Percentiles rank a stretch among this genome's conserved stretches.
Conservation (phyloP, 768 basidiomycete species). For the Auricularia cornea region DNA sequence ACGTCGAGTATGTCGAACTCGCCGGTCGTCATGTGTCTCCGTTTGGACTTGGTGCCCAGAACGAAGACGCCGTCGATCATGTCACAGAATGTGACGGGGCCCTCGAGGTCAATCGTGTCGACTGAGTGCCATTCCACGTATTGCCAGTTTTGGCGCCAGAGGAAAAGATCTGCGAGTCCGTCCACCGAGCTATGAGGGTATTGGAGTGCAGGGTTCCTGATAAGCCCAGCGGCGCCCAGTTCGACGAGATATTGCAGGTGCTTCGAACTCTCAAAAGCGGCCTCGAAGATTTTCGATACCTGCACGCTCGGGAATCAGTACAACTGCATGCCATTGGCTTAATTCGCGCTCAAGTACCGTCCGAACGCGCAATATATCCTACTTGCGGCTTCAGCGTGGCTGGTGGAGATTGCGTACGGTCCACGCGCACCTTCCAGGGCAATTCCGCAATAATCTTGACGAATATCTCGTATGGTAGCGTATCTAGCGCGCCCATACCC, state of each 20-base stretch:
- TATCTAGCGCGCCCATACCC: not conserved
- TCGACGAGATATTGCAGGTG: not conserved
- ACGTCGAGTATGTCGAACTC: not conserved
- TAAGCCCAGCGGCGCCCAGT: not conserved
- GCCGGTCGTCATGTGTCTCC: not conserved
- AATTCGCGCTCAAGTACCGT: not conserved
- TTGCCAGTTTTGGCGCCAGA: not conserved
- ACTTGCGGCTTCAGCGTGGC: not conserved
- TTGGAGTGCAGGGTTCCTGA: not conserved
- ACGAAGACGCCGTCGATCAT: constrained; percentile 1
- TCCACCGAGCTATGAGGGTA: not conserved
- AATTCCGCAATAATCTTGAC: not conserved
- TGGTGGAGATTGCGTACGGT: not conserved
- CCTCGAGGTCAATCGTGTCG: not conserved
- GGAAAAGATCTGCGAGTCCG: not conserved
- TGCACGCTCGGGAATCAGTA: not conserved
- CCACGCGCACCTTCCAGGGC: not conserved
- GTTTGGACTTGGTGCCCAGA: not conserved
- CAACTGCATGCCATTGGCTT: too few relatives aligned
- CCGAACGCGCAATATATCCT: not conserved
- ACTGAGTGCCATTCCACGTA: not conserved
- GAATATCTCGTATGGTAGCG: not conserved
- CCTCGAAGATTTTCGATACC: not conserved
- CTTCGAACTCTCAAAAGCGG: not conserved
- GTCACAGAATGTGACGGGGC: not conserved